Base-by-base conservation (phyloP, 75 land plant species). In the Selaginella moellendorffii region DNA sequence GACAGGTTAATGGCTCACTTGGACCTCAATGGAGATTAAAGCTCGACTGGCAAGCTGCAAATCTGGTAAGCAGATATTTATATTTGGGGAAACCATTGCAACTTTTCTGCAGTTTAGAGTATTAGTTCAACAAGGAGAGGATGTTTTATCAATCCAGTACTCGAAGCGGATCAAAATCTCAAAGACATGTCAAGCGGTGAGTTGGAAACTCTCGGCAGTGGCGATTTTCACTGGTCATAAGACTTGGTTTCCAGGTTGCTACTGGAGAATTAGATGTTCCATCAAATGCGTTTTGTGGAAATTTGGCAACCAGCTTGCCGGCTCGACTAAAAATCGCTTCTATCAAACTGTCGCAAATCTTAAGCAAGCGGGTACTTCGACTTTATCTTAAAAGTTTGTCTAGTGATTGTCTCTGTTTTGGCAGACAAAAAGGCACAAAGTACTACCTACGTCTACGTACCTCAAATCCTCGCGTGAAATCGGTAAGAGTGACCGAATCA, bases 401-500 rank as follows among this genome's bases (percentile, higher is more conserved):
- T n/a, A n/a, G 46, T 36, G 46, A 36, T 14, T 36, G 5, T 36
- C 14, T 36, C 46, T 5, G 17, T 66, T 26, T 25, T 23, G 30
- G 29, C 65, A 73, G 75, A 65, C 65, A 21, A 20, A 20, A 27
- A 68, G 71, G 51, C 54, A 62, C 20, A 52, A 31, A 18, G 70
- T 71, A 29, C 53, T 29, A 51, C 26, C 76, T 46, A 54, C 68
- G 24, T 53, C 66, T 25, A 72, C 30, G 25, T 77, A 77, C 28
- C 58, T 68, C 22, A 76, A 36, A 46, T 71, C 79, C 54, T 27
- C 79, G 21, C 54, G 61, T 17, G 27, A 14, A 27, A 68, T 73
- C 24, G 76, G 79, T 46, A 61, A 42, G 30, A 67, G 62, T 46
- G 71, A 72, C 26, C 18, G 30, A 0, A 77, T 77, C 42, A 64